Conservation (phyloP, 1,139 yeast genomes). For the Candida buenavistaensis region DNA sequence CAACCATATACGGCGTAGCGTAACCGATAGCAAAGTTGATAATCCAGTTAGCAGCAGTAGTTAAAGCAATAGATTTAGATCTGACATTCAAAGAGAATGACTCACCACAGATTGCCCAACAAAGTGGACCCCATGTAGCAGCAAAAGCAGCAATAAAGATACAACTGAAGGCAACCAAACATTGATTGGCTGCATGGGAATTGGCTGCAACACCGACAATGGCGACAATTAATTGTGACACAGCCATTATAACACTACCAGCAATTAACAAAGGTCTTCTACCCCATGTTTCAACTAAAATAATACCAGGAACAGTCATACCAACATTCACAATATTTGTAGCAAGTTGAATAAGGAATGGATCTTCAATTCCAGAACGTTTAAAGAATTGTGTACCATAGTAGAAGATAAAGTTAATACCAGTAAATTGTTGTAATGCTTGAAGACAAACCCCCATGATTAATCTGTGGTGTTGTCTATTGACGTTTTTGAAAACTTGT, state of each 20-base stretch:
- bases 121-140: constrained; percentile 72
- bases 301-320: constrained; percentile 38
- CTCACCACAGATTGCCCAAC: constrained; percentile 72
- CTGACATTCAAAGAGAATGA: constrained; percentile 65
- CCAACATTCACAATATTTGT: constrained; percentile 41
- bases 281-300: constrained; percentile 37
- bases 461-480: constrained; percentile 38
- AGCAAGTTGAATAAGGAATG: constrained; percentile 36
- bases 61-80: constrained; percentile 66
- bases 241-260: constrained; percentile 66
- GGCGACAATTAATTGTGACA: constrained; percentile 66
- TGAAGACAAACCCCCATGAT: constrained; percentile 34
- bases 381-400: constrained; percentile 67
- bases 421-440: constrained; percentile 71
- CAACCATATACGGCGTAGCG: constrained; percentile 69
- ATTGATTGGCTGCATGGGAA: constrained; percentile 50
- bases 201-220: constrained; percentile 57
- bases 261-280: constrained; percentile 37
- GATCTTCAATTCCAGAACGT: constrained; percentile 52
- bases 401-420: constrained; percentile 71
- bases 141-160: constrained; percentile 68
- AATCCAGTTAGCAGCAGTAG: constrained; percentile 72
- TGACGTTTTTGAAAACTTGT: constrained; percentile 31
- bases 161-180: constrained; percentile 64
- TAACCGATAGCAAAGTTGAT: constrained; percentile 70